These are phyloP conservation scores for Mycena vulgaris DNA, from an alignment of 768 basidiomycete species.

Conservation along the genomic window DNA sequence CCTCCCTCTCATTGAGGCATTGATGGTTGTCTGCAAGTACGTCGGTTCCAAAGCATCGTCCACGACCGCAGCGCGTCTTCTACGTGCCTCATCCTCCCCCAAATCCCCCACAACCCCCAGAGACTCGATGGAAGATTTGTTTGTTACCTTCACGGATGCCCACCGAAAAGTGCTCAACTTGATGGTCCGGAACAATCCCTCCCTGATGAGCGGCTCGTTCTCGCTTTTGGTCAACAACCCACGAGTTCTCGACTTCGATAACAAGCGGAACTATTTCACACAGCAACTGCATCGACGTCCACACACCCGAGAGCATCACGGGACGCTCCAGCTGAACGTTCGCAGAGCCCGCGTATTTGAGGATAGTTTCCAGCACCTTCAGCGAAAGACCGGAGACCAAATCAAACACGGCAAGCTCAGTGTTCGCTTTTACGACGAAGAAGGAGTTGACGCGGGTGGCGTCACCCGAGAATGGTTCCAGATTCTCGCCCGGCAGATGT, in stretches of 20 bases:
- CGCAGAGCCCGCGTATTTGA: slow-evolving; percentile 95
- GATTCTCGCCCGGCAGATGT: slow-evolving; percentile 98
- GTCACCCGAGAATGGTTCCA: slow-evolving; percentile 99
- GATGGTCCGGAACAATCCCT: slow-evolving; percentile 99
- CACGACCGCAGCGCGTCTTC: slow-evolving; percentile 57
- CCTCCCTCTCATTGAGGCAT: slow-evolving; percentile 93
- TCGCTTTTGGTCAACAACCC: slow-evolving; percentile 96
- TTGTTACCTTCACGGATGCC: slow-evolving; percentile 92
- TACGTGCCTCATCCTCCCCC: slow-evolving; percentile 80
- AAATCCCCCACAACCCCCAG: slow-evolving; percentile 76
- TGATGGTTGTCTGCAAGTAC: slow-evolving; percentile 99
- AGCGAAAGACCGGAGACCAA: slow-evolving; percentile 92
- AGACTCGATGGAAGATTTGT: slow-evolving; percentile 91
- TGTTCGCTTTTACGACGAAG: slow-evolving; percentile 96
- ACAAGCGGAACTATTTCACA: slow-evolving; percentile 97
- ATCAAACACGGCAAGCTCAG: slow-evolving; percentile 98
- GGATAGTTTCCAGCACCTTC: slow-evolving; percentile 95
- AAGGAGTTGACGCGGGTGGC: slow-evolving; percentile 98
- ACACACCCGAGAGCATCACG: slow-evolving; percentile 83
- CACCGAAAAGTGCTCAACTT: slow-evolving; percentile 95
- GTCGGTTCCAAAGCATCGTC: slow-evolving; percentile 77
- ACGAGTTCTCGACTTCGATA: slow-evolving; percentile 98
- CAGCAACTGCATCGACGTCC: slow-evolving; percentile 92
- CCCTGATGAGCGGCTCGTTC: slow-evolving; percentile 98
- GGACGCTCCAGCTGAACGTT: slow-evolving; percentile 90